phyloP scores from a whole-genome alignment of 2,329 filamentous ascomycete genomes.

The Sporothrix mexicana region DNA sequence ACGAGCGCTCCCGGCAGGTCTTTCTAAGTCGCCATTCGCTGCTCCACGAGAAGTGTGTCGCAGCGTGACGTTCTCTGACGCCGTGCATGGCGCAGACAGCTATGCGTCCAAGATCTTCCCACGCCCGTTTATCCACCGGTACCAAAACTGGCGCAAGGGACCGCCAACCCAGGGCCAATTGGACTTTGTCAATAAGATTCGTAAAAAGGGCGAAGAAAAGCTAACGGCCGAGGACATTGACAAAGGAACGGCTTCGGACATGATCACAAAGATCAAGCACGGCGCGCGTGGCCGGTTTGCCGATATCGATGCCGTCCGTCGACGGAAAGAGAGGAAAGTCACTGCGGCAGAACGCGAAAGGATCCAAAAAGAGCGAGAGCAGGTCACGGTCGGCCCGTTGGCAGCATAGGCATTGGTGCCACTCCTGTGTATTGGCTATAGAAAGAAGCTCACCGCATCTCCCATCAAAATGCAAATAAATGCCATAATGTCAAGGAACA shows the following conservation, averaged over 20 bases:
- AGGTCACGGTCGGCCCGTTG: conserved; percentile 61
- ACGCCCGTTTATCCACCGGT: conserved; percentile 67
- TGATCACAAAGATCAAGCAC: conserved; percentile 91
- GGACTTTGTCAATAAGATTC: conserved; percentile 70
- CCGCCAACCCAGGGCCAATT: conserved; percentile 71
- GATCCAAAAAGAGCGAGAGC: conserved; percentile 54
- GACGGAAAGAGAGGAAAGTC: conserved; percentile 51
- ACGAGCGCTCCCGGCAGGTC: conserved; percentile 52
- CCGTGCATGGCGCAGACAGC: conserved; percentile 84
- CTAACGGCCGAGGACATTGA: conserved; percentile 65
- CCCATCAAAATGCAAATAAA: background rate
- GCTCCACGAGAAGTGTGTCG: conserved; percentile 71
- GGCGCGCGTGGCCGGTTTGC: conserved; percentile 72
- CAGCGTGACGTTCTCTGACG: conserved; percentile 70
- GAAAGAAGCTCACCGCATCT: background rate
- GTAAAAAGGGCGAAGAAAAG: conserved; percentile 56
- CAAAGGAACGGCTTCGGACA: conserved; percentile 82
- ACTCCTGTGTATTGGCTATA: conserved; percentile 17
- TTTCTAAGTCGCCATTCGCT: conserved; percentile 65
- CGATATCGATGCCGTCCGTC: conserved; percentile 58
- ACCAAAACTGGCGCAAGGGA: conserved; percentile 71
- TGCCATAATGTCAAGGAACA: too few relatives aligned
- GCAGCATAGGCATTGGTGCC: conserved; percentile 40
- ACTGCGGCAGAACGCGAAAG: conserved; percentile 48
- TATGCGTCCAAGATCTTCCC: conserved; percentile 73